Conservation (phyloP, 106 monocot genomes). For the Triglochin maritima region DNA sequence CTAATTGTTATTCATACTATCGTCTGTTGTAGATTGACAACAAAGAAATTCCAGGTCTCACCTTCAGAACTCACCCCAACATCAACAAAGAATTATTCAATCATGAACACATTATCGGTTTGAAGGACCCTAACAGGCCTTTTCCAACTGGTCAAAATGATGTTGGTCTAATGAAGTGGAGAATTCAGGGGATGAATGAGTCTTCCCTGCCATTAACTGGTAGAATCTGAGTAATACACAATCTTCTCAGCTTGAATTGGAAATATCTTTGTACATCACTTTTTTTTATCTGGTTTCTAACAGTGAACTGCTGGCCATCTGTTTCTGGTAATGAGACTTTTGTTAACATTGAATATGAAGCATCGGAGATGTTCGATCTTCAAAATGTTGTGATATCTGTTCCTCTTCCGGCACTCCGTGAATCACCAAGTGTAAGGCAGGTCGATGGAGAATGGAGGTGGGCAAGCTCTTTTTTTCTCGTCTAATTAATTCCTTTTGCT, state of each 20-base stretch:
- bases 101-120: slow-evolving; percentile 58
- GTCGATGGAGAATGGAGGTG: slow-evolving; percentile 99
- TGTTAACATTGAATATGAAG: slow-evolving; percentile 99
- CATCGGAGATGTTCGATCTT: slow-evolving; percentile 79
- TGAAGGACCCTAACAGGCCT: slow-evolving; percentile 89
- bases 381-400: slow-evolving; percentile 81
- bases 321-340: slow-evolving; percentile 92
- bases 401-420: slow-evolving; percentile 83
- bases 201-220: slow-evolving; percentile 72
- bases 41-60: slow-evolving; percentile 57
- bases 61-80: slow-evolving; percentile 94
- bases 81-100: slow-evolving; percentile 97
- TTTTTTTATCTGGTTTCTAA: slow-evolving; percentile 1
- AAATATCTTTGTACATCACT: neutral
- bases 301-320: slow-evolving; percentile 98
- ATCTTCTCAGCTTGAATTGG: no score
- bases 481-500: no score
- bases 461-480: neutral
- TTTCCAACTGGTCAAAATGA: slow-evolving; percentile 95
- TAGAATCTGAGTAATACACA: slow-evolving; percentile 8
- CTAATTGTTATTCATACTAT: no score
- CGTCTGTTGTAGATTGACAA: slow-evolving; percentile 59
- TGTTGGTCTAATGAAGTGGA: slow-evolving; percentile 90
- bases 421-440: slow-evolving; percentile 75
- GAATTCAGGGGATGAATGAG: slow-evolving; percentile 94